phyloP scores from a whole-genome alignment of 441 rosid genomes.

The Dalechampia spathulata region DNA sequence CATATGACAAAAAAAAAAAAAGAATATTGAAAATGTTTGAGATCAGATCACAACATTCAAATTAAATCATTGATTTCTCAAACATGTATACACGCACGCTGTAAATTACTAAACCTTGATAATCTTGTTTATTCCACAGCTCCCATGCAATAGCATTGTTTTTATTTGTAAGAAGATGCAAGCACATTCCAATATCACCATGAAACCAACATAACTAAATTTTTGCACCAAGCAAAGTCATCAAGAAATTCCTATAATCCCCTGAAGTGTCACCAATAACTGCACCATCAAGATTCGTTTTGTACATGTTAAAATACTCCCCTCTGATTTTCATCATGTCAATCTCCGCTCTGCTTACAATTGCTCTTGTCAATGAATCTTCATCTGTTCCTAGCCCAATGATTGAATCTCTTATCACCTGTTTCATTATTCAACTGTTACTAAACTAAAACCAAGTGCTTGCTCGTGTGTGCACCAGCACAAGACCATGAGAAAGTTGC shows the following conservation, averaged over 20 bases:
- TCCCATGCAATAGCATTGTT: too few species aligned
- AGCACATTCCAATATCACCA: too few species aligned
- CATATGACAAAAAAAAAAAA: too few species aligned
- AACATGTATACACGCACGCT: too few species aligned
- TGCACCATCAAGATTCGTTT: conserved; percentile 50
- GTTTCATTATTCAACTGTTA: not conserved
- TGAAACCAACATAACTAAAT: conserved; percentile 2
- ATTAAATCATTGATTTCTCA: too few species aligned
- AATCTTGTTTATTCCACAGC: too few species aligned
- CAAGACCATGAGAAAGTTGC: too few species aligned
- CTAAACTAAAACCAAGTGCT: not conserved
- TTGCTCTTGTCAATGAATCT: conserved; percentile 67
- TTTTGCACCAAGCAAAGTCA: conserved; percentile 57
- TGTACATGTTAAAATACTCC: conserved; percentile 47
- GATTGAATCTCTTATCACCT: conserved; percentile 51
- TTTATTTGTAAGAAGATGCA: too few species aligned
- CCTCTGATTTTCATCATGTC: conserved; percentile 63
- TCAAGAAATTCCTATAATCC: conserved; percentile 53
- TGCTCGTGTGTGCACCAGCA: too few species aligned
- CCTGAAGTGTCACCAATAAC: conserved; percentile 73
- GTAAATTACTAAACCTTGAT: too few species aligned
- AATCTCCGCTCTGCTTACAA: conserved; percentile 66
- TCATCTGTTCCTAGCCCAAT: conserved; percentile 82
- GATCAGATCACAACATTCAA: too few species aligned
- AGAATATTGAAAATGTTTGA: too few species aligned